Evolutionary conservation across 345 rosid species (phyloP), one percentile per base, ranked within the genome.

Genomic region (Boechera retrofracta): DNA sequence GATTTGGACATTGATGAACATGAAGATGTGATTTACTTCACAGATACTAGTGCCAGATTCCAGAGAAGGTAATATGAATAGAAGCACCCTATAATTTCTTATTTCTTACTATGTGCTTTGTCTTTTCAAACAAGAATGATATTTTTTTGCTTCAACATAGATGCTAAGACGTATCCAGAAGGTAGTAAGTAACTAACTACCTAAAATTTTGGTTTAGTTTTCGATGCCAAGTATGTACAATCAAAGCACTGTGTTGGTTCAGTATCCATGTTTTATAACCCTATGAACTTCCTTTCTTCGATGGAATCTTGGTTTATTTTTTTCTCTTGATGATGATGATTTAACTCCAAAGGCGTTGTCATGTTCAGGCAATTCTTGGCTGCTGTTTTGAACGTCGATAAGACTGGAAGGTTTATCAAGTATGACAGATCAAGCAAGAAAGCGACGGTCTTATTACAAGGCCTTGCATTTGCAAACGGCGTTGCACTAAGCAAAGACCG

Each of bases 401-500:
- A 72, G 70, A 87, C 91, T 12, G 94, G 92, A 56, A 85, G 88
- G 80, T 72, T 92, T 75, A 41, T 92, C 77, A 88, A 86, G 77
- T 92, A 87, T 61, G 73, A 87, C 54, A 86, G 71, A 76, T 67
- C 81, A 7, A 86, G 79, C 82, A 87, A 87, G 60, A 79, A 87
- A 73, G 85, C 85, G n/a, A 77, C 81, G 1, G 90, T 90, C 18
- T 61, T 92, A 28, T 4, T 82, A 57, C 73, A 61, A 36, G 89
- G 83, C 71, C 77, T 92, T 33, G 87, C 92, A 33, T 84, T 92
- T 66, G 89, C 96, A 33, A 92, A 92, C 72, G 94, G 96, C 4
- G 87, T 88, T 7, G 86, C 94, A 2, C 64, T 92, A 66, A 89
- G 92, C 85, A 86, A 85, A 68, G 94, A 92, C 52, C 57, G 71